Conservation (phyloP, 768 basidiomycete genomes). For the Udeniomyces megalosporus region DNA sequence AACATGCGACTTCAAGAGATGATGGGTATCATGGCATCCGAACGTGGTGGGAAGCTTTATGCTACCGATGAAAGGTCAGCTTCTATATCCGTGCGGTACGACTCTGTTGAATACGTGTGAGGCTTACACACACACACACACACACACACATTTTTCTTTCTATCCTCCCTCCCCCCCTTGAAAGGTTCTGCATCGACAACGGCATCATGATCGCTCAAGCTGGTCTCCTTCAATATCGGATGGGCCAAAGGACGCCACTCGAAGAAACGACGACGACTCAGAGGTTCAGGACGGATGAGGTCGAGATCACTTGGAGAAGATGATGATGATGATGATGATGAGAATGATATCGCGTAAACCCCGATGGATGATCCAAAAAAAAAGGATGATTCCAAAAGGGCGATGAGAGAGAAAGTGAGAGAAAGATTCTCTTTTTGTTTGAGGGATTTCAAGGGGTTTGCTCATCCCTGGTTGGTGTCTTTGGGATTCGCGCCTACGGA, state of each 20-base stretch:
- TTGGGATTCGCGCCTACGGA: no score
- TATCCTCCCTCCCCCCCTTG: background rate
- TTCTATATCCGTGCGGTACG: background rate
- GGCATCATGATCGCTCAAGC: slow-evolving; percentile 99
- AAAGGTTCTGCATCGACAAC: slow-evolving; percentile 95
- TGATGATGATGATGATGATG: no score
- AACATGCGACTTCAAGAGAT: slow-evolving; percentile 89
- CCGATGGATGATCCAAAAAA: no score
- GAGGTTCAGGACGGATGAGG: slow-evolving; percentile 38
- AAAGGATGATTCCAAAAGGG: no score
- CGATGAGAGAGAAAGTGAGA: no score
- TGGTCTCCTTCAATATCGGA: slow-evolving; percentile 74
- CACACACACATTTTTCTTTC: no score
- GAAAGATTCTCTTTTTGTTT: no score
- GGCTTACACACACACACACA: no score
- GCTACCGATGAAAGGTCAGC: slow-evolving; percentile 84
- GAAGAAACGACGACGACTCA: slow-evolving; percentile 79
- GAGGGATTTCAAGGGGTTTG: no score
- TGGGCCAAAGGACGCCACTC: slow-evolving; percentile 68
- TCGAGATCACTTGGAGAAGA: slow-evolving; percentile 10
- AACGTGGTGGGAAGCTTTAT: slow-evolving; percentile 75
- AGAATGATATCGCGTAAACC: no score
- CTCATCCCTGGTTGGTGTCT: no score
- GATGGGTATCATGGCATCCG: slow-evolving; percentile 95
- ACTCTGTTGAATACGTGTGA: no score